Percentiles rank a stretch among this genome's conserved stretches.
phyloP scores from a whole-genome alignment of 768 basidiomycete genomes.

The Omphalotus guepiniiformis region DNA sequence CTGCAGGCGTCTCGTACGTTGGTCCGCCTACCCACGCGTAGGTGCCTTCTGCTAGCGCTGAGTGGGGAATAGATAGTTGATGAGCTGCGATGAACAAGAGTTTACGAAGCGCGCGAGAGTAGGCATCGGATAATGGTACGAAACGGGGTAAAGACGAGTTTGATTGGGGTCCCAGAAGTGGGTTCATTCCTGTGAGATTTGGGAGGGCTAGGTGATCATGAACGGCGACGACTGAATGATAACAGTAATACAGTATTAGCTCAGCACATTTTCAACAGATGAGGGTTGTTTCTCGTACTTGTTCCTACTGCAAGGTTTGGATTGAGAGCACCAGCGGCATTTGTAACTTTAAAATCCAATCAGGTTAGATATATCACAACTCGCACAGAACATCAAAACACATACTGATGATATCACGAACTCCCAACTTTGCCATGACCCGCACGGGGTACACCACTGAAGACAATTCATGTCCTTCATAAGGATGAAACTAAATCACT shows the following conservation, averaged over 20 bases:
- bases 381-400: slow-evolving; percentile 3
- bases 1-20: slow-evolving; percentile 86
- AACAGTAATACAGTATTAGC: background rate
- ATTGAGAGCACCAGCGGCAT: slow-evolving; percentile 82
- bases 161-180: slow-evolving; percentile 68
- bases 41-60: slow-evolving; percentile 71
- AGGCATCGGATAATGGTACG: slow-evolving; percentile 80
- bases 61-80: slow-evolving; percentile 45
- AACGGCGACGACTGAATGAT: slow-evolving; percentile 67
- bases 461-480: slow-evolving; percentile 73
- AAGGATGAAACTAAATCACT: slow-evolving; percentile 66
- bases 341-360: slow-evolving; percentile 57
- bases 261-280: too few species aligned
- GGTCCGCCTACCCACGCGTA: slow-evolving; percentile 93
- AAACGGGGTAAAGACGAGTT: slow-evolving; percentile 67
- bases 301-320: slow-evolving; percentile 73
- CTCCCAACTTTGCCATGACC: slow-evolving; percentile 72
- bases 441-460: slow-evolving; percentile 77
- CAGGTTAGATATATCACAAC: background rate
- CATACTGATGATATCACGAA: slow-evolving; percentile 72
- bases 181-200: slow-evolving; percentile 70
- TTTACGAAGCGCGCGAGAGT: slow-evolving; percentile 67
- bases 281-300: slow-evolving; percentile 40
- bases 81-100: slow-evolving; percentile 70
- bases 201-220: slow-evolving; percentile 85